These are phyloP conservation scores for Malus orientalis DNA, from an alignment of 306 rosid species.

Conservation along the genomic window DNA sequence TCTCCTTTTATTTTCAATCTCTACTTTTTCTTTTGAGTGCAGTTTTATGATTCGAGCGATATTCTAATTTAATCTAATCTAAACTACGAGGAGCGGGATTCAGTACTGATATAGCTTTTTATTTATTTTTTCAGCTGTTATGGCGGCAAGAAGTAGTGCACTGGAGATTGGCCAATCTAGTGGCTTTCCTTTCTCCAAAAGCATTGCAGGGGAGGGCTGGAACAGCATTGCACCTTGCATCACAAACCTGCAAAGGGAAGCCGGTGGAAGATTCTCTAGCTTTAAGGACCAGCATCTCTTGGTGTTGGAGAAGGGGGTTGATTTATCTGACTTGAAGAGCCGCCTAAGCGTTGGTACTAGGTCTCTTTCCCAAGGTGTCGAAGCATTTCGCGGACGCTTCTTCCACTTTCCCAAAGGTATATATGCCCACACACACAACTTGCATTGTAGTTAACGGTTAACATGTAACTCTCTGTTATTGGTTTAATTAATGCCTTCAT, in stretches of 20 bases:
- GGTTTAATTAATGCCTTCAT: neutral
- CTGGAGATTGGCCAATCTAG: slow-evolving; percentile 33
- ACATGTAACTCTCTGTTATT: neutral
- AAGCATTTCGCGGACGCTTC: slow-evolving; percentile 35
- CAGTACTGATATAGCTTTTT: slow-evolving; percentile 9
- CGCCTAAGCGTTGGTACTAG: slow-evolving; percentile 28
- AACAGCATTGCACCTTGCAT: slow-evolving; percentile 32
- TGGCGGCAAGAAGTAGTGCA: slow-evolving; percentile 49
- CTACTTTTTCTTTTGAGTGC: neutral
- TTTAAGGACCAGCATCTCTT: slow-evolving; percentile 39
- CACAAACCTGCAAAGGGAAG: slow-evolving; percentile 53
- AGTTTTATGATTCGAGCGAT: too few relatives aligned
- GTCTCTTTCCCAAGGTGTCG: slow-evolving; percentile 37
- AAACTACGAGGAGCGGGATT: neutral
- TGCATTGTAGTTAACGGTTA: neutral
- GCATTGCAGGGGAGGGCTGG: slow-evolving; percentile 31
- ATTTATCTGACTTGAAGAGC: slow-evolving; percentile 40
- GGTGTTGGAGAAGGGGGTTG: slow-evolving; percentile 38
- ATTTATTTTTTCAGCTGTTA: slow-evolving; percentile 22
- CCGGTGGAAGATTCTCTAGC: slow-evolving; percentile 31
- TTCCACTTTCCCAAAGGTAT: slow-evolving; percentile 53
- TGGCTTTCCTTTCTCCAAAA: slow-evolving; percentile 24
- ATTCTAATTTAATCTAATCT: too few relatives aligned
- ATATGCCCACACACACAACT: neutral
- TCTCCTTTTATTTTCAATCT: too few relatives aligned